Base-by-base conservation (phyloP, 805 yeast species). In the Lipomyces starkeyi region DNA sequence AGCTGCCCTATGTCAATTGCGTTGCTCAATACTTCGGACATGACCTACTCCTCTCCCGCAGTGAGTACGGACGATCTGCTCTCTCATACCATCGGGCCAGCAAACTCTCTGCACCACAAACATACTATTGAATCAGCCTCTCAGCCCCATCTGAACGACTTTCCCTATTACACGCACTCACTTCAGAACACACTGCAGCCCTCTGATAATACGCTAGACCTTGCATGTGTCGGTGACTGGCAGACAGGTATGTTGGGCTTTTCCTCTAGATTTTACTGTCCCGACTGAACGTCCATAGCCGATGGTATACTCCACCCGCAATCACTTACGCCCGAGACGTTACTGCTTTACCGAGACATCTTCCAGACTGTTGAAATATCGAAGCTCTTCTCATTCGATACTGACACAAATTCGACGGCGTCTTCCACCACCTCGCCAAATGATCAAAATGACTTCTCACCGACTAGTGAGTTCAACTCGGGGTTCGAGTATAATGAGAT, bases 291-390 rank as follows among this genome's bases (percentile, higher is more conserved):
- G 25, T 17, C 49, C 49, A 17, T 43, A 43, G 49, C 20, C 22
- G 49, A 6, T n/a, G 49, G 49, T 8, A 6, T 43, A 43, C 22
- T 43, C 49, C 49, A 17, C 13, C 49, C 49, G 9, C 49, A 43
- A 43, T 29, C 58, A 5, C 58, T 55, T 17, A 29, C 58, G n/a
- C 58, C 37, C 2, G 59, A 57, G 20, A 20, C 47, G 11, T 13
- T 57, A 25, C 6, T 20, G 49, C 43, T 57, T 13, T 35, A 57
- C 49, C 14, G 40, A 29, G 59, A 57, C 49, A n/a, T 57, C 20
- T 57, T 57, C 32, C 40, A 29, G 22, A n/a, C 58, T 3, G 37
- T n/a, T 11, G 58, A 56, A 32, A 14, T 17, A 27, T n/a, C 58
- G 9, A 29, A 34, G 17, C 49, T 35, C n/a, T 35, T 9, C 32